A percentile compares a stretch with the other conserved stretches of the same genome.
phyloP scores from a whole-genome alignment of 78 protist genomes.

The Mastigamoeba balamuthi region DNA sequence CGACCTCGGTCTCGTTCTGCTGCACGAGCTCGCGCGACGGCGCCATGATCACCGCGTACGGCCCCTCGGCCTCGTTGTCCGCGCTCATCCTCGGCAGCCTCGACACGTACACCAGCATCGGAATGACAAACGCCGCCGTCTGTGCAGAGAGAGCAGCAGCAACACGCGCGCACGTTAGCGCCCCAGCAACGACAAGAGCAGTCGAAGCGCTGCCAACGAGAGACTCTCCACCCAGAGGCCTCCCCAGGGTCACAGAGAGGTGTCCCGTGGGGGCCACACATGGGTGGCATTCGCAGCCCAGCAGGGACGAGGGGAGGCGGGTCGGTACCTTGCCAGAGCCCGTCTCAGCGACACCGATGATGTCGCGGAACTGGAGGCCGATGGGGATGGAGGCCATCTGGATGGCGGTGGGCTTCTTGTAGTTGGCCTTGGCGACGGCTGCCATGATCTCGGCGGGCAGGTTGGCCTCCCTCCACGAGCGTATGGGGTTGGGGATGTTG shows the following conservation, averaged over 20 bases:
- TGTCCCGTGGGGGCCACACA: no score
- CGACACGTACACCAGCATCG: conserved; percentile 45
- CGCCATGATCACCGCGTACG: conserved; percentile 68
- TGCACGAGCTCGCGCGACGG: conserved; percentile 72
- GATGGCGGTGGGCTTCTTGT: conserved; percentile 75
- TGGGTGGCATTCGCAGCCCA: no score
- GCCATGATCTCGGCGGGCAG: conserved; percentile 23
- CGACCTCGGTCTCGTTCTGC: conserved; percentile 72
- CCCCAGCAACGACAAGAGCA: no score
- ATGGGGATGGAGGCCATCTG: conserved; percentile 75
- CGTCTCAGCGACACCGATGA: conserved; percentile 75
- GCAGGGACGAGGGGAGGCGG: no score
- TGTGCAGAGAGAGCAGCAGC: no score
- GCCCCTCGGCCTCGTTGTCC: conserved; percentile 55
- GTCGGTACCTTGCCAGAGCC: conserved; percentile 63
- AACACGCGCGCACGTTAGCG: no score
- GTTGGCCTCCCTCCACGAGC: conserved; percentile 37
- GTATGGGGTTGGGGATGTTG: conserved; percentile 49
- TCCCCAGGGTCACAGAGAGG: no score
- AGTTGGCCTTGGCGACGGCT: conserved; percentile 42
- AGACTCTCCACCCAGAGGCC: no score
- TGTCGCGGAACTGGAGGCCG: conserved; percentile 58
- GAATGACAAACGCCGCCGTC: conserved; percentile 77
- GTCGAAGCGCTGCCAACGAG: no score
- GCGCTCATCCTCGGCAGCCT: conserved; percentile 27